Base-by-base conservation (phyloP, 1,139 yeast species). In the Hansenula sp. region DNA sequence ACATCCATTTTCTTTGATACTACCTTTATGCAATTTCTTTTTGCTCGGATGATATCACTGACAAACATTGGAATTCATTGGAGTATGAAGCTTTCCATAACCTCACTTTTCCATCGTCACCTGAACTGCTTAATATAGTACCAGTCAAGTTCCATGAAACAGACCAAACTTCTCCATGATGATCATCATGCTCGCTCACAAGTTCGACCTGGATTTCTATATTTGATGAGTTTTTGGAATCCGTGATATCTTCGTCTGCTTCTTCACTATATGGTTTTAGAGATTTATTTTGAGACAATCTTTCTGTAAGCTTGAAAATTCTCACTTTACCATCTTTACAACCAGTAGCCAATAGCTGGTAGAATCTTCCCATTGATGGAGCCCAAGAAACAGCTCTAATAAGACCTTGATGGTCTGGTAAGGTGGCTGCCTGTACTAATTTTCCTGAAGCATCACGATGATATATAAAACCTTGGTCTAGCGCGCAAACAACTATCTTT, bases 341-440 rank as follows among this genome's bases (percentile, higher is more conserved):
- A 3, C 95, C 98, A 0, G 97, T 90, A 1, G 98, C 98, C 35
- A 92, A 73, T 39, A 89, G 66, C 55, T 92, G 96, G 60, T 80
- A 86, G 45, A 82, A 80, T 50, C 96, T 71, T 2, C 97, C 98
- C 84, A 90, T 87, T 0, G 95, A 81, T 7, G 97, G 97, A 0
- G 97, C 98, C 98, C 98, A 92, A 36, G 94, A 76, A 9, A 92
- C 89, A 29, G 92, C 86, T 50, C 97, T 70, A 34, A 92, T 88
- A 37, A 92, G 71, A 2, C 95, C 96, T 44, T 78, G 75, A 60
- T 90, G 97, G 38, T 88, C 96, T 2, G 90, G 85, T 30, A 72
- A 61, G 35, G 62, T 59, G 1, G 66, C 65, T 3, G 61, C 71
- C 38, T 71, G 69, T 9, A 72, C 73, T 25, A 75, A 69, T 45